Evolutionary conservation across 495 filamentous ascomycete species (phyloP).

Genomic region (Tuber indicum): DNA sequence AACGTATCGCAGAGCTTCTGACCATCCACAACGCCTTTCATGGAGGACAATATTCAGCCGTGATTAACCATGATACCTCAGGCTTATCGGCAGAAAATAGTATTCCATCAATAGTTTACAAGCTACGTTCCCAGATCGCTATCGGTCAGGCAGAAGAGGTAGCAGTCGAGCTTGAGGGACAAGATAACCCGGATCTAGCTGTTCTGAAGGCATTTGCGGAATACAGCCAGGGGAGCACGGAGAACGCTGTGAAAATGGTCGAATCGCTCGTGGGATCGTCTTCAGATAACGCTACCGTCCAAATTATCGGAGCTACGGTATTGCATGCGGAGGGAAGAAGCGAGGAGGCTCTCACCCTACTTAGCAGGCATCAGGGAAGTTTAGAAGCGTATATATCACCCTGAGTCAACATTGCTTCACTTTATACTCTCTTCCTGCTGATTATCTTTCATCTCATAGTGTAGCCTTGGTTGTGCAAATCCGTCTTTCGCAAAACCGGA

Average conservation of each 20-base stretch:
- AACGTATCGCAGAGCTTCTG: conserved; percentile 63
- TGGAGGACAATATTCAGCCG: conserved; percentile 77
- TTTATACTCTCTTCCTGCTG: not conserved
- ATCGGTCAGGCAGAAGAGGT: conserved; percentile 69
- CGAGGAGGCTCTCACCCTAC: conserved; percentile 73
- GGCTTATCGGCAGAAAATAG: conserved; percentile 69
- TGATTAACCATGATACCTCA: conserved; percentile 71
- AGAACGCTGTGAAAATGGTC: conserved; percentile 55
- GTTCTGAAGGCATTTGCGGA: conserved; percentile 74
- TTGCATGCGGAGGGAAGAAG: conserved; percentile 66
- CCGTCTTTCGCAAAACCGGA: conserved; percentile 80
- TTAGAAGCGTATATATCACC: conserved; percentile 66
- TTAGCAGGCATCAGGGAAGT: conserved; percentile 74
- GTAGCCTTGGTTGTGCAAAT: conserved; percentile 81
- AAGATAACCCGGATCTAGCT: conserved; percentile 63
- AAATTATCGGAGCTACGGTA: conserved; percentile 71
- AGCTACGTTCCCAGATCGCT: conserved; percentile 74
- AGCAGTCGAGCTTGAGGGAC: conserved; percentile 58
- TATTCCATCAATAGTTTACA: conserved; percentile 69
- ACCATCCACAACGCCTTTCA: conserved; percentile 95
- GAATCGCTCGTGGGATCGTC: conserved; percentile 60
- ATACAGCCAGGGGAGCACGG: conserved; percentile 53
- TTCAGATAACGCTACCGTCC: conserved; percentile 70
- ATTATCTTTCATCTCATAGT: conserved; percentile 12
- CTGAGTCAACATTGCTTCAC: not conserved